Conservation (phyloP, 1,284 basidiomycete species). For the Cryptococcus depauperatus region DNA sequence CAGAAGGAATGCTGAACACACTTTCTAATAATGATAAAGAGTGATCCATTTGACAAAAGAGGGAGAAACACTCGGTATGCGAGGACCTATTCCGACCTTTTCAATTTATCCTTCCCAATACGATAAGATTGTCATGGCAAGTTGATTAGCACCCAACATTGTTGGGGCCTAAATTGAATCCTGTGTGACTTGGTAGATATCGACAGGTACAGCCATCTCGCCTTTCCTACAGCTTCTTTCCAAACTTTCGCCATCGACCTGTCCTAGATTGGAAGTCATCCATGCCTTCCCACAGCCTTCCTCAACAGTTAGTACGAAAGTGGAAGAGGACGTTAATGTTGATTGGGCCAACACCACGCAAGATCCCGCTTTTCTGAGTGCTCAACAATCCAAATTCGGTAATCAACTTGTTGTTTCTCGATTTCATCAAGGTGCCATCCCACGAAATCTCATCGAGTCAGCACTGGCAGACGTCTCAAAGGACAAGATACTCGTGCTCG, state of each 20-base stretch:
- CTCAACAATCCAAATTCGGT: conserved; percentile 20
- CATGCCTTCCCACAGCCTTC: conserved; percentile 20
- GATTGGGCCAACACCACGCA: conserved; percentile 6
- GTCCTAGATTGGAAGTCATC: conserved; percentile 19
- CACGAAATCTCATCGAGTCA: conserved; percentile 2
- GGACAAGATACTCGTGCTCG: conserved; percentile 27
- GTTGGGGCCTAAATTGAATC: no score
- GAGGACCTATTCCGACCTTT: conserved; percentile 41
- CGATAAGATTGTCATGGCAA: conserved; percentile 39
- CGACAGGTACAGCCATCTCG: conserved; percentile 42
- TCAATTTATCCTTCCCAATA: conserved; percentile 26
- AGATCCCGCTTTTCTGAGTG: conserved; percentile 14
- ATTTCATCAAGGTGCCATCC: conserved; percentile 9
- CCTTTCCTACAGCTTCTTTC: conserved; percentile 44
- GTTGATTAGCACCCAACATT: conserved; percentile 6
- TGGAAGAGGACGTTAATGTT: background rate
- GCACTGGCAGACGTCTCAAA: conserved; percentile 7
- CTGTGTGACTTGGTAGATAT: no score
- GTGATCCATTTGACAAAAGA: conserved; percentile 31
- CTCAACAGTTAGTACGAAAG: conserved; percentile 2
- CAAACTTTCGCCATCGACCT: conserved; percentile 17
- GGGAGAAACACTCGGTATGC: conserved; percentile 32
- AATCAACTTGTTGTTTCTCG: conserved; percentile 6
- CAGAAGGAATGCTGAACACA: background rate
- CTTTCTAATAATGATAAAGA: conserved; percentile 19